A percentile compares a stretch with the other conserved stretches of the same genome.
Evolutionary conservation across 2,329 filamentous ascomycete genomes (phyloP).

Genomic region (Penicillium oxalicum): DNA sequence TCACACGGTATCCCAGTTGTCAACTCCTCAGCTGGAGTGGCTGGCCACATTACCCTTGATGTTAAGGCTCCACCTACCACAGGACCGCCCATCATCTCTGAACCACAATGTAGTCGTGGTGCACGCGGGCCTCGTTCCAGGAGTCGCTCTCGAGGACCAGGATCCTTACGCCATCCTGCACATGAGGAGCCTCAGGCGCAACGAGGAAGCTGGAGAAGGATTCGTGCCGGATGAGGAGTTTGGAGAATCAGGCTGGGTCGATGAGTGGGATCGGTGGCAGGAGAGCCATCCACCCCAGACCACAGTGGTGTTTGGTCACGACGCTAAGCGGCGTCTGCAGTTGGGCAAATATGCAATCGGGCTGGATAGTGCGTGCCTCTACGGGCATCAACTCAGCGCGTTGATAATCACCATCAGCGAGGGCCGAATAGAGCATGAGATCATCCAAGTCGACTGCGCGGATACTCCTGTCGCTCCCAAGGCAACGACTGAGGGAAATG

Average conservation of each 20-base stretch:
- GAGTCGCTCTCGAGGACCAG: slow-evolving; percentile 14
- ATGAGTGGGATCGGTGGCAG: slow-evolving; percentile 20
- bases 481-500: not conserved
- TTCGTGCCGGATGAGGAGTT: slow-evolving; percentile 6
- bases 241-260: slow-evolving; percentile 18
- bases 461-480: slow-evolving; percentile 11
- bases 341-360: slow-evolving; percentile 17
- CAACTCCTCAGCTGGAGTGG: slow-evolving; percentile 13
- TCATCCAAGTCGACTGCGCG: slow-evolving; percentile 16
- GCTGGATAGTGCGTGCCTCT: slow-evolving; percentile 19
- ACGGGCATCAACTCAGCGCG: slow-evolving; percentile 17
- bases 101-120: slow-evolving; percentile 13
- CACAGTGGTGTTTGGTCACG: slow-evolving; percentile 20
- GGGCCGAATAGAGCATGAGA: slow-evolving; percentile 2
- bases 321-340: slow-evolving; percentile 21
- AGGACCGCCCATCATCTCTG: not conserved
- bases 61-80: slow-evolving; percentile 14
- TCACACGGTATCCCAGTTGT: slow-evolving; percentile 12
- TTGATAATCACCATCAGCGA: slow-evolving; percentile 10
- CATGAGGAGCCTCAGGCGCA: slow-evolving; percentile 12
- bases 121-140: slow-evolving; percentile 18
- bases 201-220: not conserved
- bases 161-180: slow-evolving; percentile 17
- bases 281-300: slow-evolving; percentile 11
- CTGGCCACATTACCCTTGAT: slow-evolving; percentile 19